These are phyloP conservation scores for Adansonia madagascariensis DNA, from an alignment of 441 rosid species.

Conservation along the genomic window DNA sequence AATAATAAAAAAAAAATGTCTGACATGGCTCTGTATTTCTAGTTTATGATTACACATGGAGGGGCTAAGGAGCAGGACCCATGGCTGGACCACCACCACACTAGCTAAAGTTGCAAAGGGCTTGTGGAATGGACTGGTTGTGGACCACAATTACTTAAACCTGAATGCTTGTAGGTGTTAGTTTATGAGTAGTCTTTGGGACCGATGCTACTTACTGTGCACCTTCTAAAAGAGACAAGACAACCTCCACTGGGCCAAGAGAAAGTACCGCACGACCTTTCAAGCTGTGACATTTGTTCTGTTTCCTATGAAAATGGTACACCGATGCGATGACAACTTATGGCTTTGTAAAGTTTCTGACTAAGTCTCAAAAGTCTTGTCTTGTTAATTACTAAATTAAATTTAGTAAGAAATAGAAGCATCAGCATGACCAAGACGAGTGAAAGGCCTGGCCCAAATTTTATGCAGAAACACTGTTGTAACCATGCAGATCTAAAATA, in stretches of 20 bases:
- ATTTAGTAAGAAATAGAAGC: too few relatives aligned
- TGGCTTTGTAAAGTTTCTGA: not conserved
- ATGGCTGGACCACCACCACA: constrained; percentile 16
- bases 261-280: constrained; percentile 32
- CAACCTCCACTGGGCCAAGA: constrained; percentile 25
- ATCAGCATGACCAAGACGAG: not conserved
- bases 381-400: too few relatives aligned
- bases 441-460: not conserved
- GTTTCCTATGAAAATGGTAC: not conserved
- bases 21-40: not conserved
- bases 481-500: not conserved
- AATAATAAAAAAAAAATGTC: not conserved
- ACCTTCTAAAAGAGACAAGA: constrained; percentile 26
- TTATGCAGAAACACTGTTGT: not conserved
- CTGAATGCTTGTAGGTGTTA: constrained; percentile 19
- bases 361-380: too few relatives aligned
- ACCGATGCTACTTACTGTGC: constrained; percentile 1
- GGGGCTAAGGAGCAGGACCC: not conserved
- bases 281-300: not conserved
- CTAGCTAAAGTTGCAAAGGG: not conserved
- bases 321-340: not conserved
- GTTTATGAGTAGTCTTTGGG: constrained; percentile 19
- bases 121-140: not conserved
- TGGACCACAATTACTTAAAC: constrained; percentile 26
- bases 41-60: constrained; percentile 3